Conservation (phyloP, 1,139 yeast species). For the Candida sojae region DNA sequence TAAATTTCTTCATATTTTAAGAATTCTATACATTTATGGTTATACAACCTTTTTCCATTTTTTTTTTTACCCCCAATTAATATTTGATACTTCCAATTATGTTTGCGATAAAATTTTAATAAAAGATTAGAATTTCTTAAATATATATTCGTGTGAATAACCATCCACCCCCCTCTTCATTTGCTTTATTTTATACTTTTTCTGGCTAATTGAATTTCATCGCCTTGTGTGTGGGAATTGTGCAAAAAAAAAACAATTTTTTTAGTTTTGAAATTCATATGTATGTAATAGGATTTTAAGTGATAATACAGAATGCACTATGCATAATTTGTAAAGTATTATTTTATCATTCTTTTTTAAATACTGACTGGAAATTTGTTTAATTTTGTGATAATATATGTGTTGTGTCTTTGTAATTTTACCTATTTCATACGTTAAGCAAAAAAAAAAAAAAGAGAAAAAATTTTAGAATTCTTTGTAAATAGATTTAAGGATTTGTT, state of each 20-base stretch:
- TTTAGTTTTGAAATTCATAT: not conserved
- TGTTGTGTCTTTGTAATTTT: not conserved
- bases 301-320: not conserved
- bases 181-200: not conserved
- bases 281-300: not conserved
- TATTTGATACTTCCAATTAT: too few species aligned
- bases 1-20: too few species aligned
- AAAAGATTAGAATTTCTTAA: too few species aligned
- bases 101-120: too few species aligned
- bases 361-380: too few species aligned
- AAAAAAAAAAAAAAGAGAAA: not conserved
- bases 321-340: not conserved
- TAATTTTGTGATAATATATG: not conserved
- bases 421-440: not conserved
- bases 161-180: too few species aligned
- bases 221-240: not conserved
- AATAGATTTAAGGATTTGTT: constrained; percentile 1
- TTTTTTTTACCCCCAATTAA: too few species aligned
- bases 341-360: not conserved
- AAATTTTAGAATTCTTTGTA: not conserved
- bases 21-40: not conserved
- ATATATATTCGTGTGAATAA: too few species aligned
- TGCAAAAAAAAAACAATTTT: too few species aligned
- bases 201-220: not conserved
- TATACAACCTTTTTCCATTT: not conserved